These are phyloP conservation scores for Arthroderma uncinatum DNA, from an alignment of 2,329 filamentous ascomycete genomes.

Conservation along the genomic window DNA sequence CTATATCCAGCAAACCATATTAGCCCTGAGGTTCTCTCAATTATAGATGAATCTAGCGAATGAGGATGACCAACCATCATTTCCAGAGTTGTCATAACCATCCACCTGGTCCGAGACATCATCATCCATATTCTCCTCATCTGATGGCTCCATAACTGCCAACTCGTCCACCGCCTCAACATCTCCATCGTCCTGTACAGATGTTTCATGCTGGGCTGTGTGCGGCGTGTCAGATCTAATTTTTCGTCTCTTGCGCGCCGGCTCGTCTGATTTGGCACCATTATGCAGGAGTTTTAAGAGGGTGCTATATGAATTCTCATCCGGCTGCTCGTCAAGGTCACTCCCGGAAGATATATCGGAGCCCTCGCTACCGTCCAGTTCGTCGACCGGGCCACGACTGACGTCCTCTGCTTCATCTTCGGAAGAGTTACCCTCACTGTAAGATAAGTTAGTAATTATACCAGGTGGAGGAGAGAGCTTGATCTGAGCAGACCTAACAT, in stretches of 20 bases:
- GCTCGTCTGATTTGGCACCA: conserved; percentile 31
- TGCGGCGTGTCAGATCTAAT: conserved; percentile 24
- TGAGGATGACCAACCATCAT: background rate
- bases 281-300: conserved; percentile 46
- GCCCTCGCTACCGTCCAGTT: conserved; percentile 19
- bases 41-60: background rate
- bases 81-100: conserved; percentile 13
- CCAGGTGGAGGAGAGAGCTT: background rate
- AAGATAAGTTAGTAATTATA: background rate
- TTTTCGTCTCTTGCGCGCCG: conserved; percentile 44
- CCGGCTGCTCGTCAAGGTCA: conserved; percentile 34
- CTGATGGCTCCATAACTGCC: conserved; percentile 41
- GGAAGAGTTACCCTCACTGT: background rate
- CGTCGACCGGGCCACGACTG: conserved; percentile 9
- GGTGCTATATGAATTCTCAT: conserved; percentile 42
- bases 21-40: background rate
- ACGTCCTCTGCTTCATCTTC: background rate
- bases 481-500: background rate
- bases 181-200: conserved; percentile 32
- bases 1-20: conserved; percentile 4
- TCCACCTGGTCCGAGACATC: conserved; percentile 29
- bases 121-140: conserved; percentile 20
- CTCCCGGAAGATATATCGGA: conserved; percentile 27
- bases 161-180: conserved; percentile 14
- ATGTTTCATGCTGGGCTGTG: conserved; percentile 5